Percentiles rank a stretch among this genome's conserved stretches.
phyloP scores from a whole-genome alignment of 2,329 filamentous ascomycete genomes.

The Nemania sp. region DNA sequence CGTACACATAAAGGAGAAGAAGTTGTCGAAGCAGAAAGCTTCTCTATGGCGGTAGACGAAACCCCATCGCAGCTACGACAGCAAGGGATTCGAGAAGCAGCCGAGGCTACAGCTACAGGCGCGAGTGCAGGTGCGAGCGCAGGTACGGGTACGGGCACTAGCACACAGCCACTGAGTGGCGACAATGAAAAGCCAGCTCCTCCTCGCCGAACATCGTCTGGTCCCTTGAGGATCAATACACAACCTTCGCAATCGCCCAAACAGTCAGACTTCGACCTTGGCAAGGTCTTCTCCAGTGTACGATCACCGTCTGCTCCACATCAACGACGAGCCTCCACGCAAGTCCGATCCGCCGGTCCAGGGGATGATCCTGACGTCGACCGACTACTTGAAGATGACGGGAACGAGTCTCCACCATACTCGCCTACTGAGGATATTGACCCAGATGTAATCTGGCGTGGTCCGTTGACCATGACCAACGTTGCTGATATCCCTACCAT shows the following conservation, averaged over 20 bases:
- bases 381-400: constrained; percentile 84
- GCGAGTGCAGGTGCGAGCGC: constrained; percentile 24
- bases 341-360: constrained; percentile 63
- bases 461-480: constrained; percentile 79
- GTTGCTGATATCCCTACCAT: constrained; percentile 80
- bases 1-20: constrained; percentile 97
- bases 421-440: constrained; percentile 82
- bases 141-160: constrained; percentile 25
- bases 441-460: constrained; percentile 81
- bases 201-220: constrained; percentile 44
- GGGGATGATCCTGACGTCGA: constrained; percentile 91
- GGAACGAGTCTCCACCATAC: constrained; percentile 83
- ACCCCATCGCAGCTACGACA: constrained; percentile 54
- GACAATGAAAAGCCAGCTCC: constrained; percentile 37
- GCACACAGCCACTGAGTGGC: constrained; percentile 20
- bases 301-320: constrained; percentile 74
- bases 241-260: constrained; percentile 64
- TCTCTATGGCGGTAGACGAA: constrained; percentile 53
- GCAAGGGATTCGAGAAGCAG: constrained; percentile 50
- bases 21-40: constrained; percentile 80
- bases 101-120: constrained; percentile 36
- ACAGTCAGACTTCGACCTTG: constrained; percentile 79
- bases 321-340: constrained; percentile 62
- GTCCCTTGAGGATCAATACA: constrained; percentile 60
- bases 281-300: constrained; percentile 86